phyloP scores from a whole-genome alignment of 2,329 filamentous ascomycete species.

The Chlorencoelia australis region DNA sequence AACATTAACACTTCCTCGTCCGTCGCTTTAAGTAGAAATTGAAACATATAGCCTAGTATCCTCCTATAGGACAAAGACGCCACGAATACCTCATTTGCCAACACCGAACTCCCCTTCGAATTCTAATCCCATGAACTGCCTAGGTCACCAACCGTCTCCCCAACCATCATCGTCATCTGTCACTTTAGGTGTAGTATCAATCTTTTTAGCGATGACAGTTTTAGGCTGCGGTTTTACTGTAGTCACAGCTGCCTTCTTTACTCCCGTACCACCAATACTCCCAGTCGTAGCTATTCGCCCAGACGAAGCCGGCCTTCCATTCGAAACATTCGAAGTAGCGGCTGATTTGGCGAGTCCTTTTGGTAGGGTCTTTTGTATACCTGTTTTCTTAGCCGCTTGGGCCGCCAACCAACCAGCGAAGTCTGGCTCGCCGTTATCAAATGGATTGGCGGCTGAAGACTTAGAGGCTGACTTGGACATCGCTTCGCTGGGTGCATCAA shows the following conservation, averaged over 20 bases:
- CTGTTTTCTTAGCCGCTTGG: slow-evolving; percentile 60
- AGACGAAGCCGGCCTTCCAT: slow-evolving; percentile 23
- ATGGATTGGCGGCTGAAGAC: slow-evolving; percentile 38
- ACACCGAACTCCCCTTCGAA: not conserved
- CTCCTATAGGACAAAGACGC: too few species aligned
- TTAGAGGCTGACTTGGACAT: slow-evolving; percentile 14
- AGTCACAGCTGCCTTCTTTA: slow-evolving; percentile 22
- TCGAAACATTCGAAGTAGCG: slow-evolving; percentile 12
- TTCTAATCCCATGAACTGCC: not conserved
- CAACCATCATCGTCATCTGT: slow-evolving; percentile 48
- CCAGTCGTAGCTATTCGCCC: slow-evolving; percentile 30
- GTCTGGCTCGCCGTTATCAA: slow-evolving; percentile 79
- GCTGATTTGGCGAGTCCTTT: slow-evolving; percentile 67
- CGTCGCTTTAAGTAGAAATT: too few species aligned
- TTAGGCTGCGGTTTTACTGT: slow-evolving; percentile 12
- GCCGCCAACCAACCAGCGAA: slow-evolving; percentile 93
- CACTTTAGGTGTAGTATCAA: slow-evolving; percentile 57
- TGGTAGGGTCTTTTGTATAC: slow-evolving; percentile 53
- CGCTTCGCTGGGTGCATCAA: slow-evolving; percentile 24
- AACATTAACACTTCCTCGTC: too few species aligned
- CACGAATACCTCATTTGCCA: not conserved
- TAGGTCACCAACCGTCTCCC: slow-evolving; percentile 60
- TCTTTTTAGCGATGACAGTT: slow-evolving; percentile 55
- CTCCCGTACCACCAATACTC: slow-evolving; percentile 19
- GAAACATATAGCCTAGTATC: too few species aligned